Percentiles rank a stretch among this genome's conserved stretches.
These are phyloP conservation scores for Phenoliferia sp. DNA, from an alignment of 1,284 basidiomycete genomes.

Conservation along the genomic window DNA sequence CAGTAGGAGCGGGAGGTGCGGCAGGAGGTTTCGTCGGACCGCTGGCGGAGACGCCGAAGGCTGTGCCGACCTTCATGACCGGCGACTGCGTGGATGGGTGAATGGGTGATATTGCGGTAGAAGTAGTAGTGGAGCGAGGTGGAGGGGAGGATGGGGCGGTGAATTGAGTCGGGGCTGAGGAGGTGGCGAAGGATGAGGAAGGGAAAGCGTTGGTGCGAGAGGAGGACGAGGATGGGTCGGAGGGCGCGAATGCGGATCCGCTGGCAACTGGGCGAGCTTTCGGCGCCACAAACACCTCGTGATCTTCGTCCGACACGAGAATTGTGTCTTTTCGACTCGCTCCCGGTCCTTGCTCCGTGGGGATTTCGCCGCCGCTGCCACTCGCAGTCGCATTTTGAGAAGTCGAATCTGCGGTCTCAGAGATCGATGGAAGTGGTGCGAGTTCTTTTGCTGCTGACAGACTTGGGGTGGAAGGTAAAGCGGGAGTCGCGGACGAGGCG, in stretches of 20 bases:
- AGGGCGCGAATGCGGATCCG: conserved; percentile 29
- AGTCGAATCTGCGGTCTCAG: not conserved
- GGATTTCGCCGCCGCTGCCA: not conserved
- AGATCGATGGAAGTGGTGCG: not conserved
- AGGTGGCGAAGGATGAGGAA: not conserved
- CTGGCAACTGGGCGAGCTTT: conserved; percentile 3
- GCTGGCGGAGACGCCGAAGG: not conserved
- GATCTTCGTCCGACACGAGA: not conserved
- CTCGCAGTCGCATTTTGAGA: not conserved
- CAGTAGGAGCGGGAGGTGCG: not conserved
- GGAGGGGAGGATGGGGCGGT: conserved; percentile 6
- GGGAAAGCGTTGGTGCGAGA: not conserved
- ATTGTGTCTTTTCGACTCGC: too few species aligned
- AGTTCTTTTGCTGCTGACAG: not conserved
- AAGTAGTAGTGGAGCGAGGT: not conserved
- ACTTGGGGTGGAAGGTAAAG: not conserved
- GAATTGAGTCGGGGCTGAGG: conserved; percentile 7
- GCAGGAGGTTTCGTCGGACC: not conserved
- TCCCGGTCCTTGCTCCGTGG: not conserved
- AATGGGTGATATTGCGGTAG: too few species aligned
- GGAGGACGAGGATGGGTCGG: not conserved
- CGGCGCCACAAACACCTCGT: conserved; percentile 9
- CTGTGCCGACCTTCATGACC: not conserved
- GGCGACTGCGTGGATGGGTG: too few species aligned
- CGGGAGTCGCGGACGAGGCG: conserved; percentile 24